Conservation (phyloP, 805 yeast species). For the Candida pini region DNA sequence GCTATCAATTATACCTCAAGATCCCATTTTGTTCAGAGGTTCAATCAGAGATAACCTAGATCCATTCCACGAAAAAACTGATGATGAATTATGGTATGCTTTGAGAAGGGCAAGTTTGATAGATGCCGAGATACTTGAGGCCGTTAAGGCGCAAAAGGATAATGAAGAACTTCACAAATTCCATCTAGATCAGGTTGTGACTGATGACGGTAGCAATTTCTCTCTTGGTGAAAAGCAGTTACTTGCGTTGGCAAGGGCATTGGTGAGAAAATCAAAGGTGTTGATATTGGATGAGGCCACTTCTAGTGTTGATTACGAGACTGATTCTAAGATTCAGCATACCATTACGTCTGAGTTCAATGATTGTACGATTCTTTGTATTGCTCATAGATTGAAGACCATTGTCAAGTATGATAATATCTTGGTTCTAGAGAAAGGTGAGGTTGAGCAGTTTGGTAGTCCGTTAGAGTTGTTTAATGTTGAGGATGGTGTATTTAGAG, state of each 20-base stretch:
- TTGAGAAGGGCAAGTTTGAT: slow-evolving; percentile 55
- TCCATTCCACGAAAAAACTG: slow-evolving; percentile 60
- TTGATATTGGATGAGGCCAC: slow-evolving; percentile 84
- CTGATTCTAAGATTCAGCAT: slow-evolving; percentile 71
- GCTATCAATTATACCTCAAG: slow-evolving; percentile 82
- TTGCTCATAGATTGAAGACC: slow-evolving; percentile 78
- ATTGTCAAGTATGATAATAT: slow-evolving; percentile 54
- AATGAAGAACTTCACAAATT: slow-evolving; percentile 25
- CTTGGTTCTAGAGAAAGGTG: slow-evolving; percentile 55
- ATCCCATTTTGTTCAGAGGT: slow-evolving; percentile 79
- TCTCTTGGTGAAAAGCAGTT: slow-evolving; percentile 76
- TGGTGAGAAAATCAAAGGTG: slow-evolving; percentile 68
- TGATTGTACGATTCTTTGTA: slow-evolving; percentile 73
- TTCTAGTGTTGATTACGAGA: slow-evolving; percentile 76
- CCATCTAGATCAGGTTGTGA: slow-evolving; percentile 39
- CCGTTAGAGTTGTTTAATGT: slow-evolving; percentile 42
- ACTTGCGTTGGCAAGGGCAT: slow-evolving; percentile 77
- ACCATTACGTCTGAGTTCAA: slow-evolving; percentile 66
- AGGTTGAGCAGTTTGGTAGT: slow-evolving; percentile 46
- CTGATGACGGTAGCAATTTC: slow-evolving; percentile 67
- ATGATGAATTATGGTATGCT: slow-evolving; percentile 63
- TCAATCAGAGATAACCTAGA: slow-evolving; percentile 71
- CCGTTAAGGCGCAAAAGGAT: slow-evolving; percentile 8
- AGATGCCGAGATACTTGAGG: slow-evolving; percentile 26
- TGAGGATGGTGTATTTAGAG: slow-evolving; percentile 41